A percentile compares a stretch with the other conserved stretches of the same genome.
phyloP scores from a whole-genome alignment of 352 stramenopile genomes.

The Globisporangium barbulae region DNA sequence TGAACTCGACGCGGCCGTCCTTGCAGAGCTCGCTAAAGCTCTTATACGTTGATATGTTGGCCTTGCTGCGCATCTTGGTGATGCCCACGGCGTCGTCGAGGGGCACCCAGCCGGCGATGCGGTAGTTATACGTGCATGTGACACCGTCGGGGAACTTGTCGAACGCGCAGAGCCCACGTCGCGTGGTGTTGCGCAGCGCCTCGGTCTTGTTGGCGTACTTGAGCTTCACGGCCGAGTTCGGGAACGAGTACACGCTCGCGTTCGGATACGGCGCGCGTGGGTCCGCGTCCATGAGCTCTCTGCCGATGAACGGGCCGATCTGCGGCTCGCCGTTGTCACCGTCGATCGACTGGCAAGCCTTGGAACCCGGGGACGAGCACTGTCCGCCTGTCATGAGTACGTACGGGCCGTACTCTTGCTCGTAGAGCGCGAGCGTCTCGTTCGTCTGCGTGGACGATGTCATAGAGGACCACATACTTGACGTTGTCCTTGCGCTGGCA shows the following conservation, averaged over 20 bases:
- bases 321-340: slow-evolving; percentile 58
- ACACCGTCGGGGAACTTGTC: slow-evolving; percentile 39
- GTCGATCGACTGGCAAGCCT: slow-evolving; percentile 74
- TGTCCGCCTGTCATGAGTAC: slow-evolving; percentile 63
- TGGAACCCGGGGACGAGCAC: slow-evolving; percentile 44
- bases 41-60: slow-evolving; percentile 31
- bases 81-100: slow-evolving; percentile 80
- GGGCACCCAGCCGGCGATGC: slow-evolving; percentile 59
- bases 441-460: slow-evolving; percentile 72
- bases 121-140: slow-evolving; percentile 69
- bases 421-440: slow-evolving; percentile 66
- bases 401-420: slow-evolving; percentile 67
- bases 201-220: slow-evolving; percentile 5
- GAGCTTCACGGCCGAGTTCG: slow-evolving; percentile 50
- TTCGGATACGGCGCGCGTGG: slow-evolving; percentile 63
- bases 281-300: slow-evolving; percentile 42
- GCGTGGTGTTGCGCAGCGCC: slow-evolving; percentile 14
- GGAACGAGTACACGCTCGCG: slow-evolving; percentile 78
- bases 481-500: slow-evolving; percentile 74
- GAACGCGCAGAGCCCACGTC: neutral
- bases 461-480: slow-evolving; percentile 81
- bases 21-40: slow-evolving; percentile 73
- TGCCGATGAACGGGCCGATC: slow-evolving; percentile 66
- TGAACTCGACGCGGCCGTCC: slow-evolving; percentile 58
- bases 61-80: slow-evolving; percentile 39